Evolutionary conservation across 1,139 yeast genomes (phyloP).

Genomic region (Kurtzmaniella quercitrusa): DNA sequence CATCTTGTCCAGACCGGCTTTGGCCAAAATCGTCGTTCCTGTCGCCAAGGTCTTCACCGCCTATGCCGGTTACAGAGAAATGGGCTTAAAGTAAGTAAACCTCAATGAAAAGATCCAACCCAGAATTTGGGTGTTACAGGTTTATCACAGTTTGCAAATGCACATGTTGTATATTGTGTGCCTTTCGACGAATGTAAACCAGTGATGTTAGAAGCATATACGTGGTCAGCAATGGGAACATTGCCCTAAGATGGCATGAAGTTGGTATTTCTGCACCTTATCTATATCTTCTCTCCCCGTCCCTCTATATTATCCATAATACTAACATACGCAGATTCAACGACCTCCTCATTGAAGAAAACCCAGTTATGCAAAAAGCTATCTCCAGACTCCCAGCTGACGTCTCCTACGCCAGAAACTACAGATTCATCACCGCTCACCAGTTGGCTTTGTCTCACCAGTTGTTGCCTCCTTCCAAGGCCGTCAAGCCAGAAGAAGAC

Average conservation of each 20-base stretch:
- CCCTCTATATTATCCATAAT: constrained; percentile 1
- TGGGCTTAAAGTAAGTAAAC: constrained; percentile 67
- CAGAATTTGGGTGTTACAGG: too few species aligned
- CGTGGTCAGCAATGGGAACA: too few species aligned
- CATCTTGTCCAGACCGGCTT: constrained; percentile 75
- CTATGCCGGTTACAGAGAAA: constrained; percentile 85
- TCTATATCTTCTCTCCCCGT: too few species aligned
- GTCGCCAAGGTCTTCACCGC: constrained; percentile 69
- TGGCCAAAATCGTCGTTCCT: constrained; percentile 74
- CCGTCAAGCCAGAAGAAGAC: constrained; percentile 79
- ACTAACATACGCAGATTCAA: constrained; percentile 55
- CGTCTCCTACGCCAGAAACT: constrained; percentile 85
- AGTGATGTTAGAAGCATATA: too few species aligned
- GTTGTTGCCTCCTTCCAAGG: constrained; percentile 76
- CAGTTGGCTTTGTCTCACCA: constrained; percentile 84
- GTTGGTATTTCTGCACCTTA: too few species aligned
- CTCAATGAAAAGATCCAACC: background rate
- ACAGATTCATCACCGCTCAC: constrained; percentile 87
- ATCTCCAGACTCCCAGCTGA: constrained; percentile 79
- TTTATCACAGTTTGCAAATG: too few species aligned
- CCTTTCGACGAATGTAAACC: too few species aligned
- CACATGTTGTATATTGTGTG: too few species aligned
- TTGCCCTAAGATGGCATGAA: too few species aligned
- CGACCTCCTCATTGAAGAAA: constrained; percentile 85
- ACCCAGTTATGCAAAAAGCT: constrained; percentile 82